Conservation (phyloP, 2,329 filamentous ascomycete genomes). For the Dothideomycetes sp. region DNA sequence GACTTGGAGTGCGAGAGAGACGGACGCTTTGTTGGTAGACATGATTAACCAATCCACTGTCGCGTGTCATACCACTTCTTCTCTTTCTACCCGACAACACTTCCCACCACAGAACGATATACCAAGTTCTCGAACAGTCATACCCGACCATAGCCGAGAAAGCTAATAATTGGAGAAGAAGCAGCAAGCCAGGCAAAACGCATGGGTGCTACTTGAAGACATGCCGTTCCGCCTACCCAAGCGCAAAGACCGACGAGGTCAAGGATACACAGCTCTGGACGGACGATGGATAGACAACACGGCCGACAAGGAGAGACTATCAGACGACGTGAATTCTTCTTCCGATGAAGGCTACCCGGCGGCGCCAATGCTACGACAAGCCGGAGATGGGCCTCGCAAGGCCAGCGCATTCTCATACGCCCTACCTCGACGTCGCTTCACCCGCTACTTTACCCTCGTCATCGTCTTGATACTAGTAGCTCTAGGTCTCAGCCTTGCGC, state of each 20-base stretch:
- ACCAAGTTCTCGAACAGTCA: no score
- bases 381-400: slow-evolving; percentile 17
- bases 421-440: slow-evolving; percentile 49
- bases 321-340: slow-evolving; percentile 15
- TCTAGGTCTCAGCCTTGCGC: slow-evolving; percentile 67
- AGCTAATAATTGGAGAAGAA: no score
- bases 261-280: slow-evolving; percentile 13
- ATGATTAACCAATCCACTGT: no score
- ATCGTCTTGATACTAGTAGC: slow-evolving; percentile 61
- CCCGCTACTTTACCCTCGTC: slow-evolving; percentile 67
- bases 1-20: no score
- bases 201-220: no score
- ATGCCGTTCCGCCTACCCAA: slow-evolving; percentile 12
- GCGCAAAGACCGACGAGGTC: slow-evolving; percentile 1
- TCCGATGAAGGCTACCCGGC: slow-evolving; percentile 18
- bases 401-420: slow-evolving; percentile 24
- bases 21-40: no score
- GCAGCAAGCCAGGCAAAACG: no score
- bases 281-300: slow-evolving; percentile 14
- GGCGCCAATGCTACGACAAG: slow-evolving; percentile 23
- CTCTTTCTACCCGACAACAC: no score
- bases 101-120: no score
- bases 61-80: no score
- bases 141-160: no score
- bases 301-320: slow-evolving; percentile 11